Conservation (phyloP, 371 early-diverging fungal genomes). For the Mucor racemosus region DNA sequence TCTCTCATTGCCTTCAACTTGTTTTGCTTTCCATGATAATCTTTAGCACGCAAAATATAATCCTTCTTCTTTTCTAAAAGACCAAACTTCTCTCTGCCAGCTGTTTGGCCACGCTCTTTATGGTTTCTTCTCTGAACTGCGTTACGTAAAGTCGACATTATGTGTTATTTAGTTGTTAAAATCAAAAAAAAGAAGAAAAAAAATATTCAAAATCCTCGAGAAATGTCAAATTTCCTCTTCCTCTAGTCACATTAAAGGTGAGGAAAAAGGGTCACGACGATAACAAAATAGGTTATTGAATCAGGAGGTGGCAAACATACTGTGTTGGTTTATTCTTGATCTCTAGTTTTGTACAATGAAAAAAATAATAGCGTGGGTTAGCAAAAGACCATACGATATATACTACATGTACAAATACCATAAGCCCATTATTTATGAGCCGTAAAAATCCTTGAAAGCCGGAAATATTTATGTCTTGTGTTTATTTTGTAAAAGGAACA, state of each 20-base stretch:
- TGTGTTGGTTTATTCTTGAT: too few species aligned
- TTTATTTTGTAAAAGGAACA: neutral
- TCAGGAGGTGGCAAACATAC: neutral
- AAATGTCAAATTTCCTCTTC: constrained; percentile 3
- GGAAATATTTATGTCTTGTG: too few species aligned
- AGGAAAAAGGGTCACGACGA: constrained; percentile 17
- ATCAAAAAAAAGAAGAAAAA: neutral
- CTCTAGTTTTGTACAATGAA: too few species aligned
- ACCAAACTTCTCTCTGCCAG: constrained; percentile 74
- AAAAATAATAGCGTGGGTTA: too few species aligned
- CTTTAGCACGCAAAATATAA: constrained; percentile 92
- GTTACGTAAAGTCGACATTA: constrained; percentile 73
- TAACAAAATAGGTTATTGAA: neutral
- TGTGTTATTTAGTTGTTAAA: neutral
- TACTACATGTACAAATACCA: too few species aligned
- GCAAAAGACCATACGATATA: too few species aligned
- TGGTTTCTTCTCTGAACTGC: constrained; percentile 89
- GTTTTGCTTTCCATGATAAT: constrained; percentile 87
- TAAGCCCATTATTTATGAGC: too few species aligned
- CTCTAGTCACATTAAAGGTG: constrained; percentile 8
- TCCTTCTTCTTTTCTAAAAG: constrained; percentile 97
- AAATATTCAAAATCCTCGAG: neutral
- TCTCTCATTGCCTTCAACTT: constrained; percentile 81
- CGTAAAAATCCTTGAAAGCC: too few species aligned
- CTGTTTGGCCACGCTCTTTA: constrained; percentile 88